Evolutionary conservation across 129 eudicot genomes (phyloP).

Genomic region (Heracleum sosnowskyi): DNA sequence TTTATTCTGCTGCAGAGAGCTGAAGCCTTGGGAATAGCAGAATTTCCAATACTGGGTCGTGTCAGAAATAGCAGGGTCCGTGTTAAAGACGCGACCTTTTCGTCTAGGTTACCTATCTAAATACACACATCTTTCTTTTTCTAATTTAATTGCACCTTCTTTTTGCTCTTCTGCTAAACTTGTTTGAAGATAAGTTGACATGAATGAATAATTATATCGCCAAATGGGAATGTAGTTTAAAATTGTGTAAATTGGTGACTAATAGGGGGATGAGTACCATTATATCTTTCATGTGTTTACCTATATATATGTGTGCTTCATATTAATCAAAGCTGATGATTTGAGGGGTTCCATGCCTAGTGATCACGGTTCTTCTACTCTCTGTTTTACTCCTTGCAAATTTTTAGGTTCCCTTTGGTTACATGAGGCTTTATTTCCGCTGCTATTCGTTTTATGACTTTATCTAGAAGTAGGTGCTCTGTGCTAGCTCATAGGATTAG

Average conservation of each 20-base stretch:
- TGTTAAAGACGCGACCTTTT: constrained; percentile 77
- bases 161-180: not conserved
- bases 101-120: constrained; percentile 55
- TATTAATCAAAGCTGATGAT: not conserved
- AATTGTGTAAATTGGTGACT: not conserved
- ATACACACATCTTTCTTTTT: not conserved
- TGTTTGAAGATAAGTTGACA: not conserved
- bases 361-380: not conserved
- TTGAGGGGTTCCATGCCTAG: not conserved
- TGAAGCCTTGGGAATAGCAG: constrained; percentile 61
- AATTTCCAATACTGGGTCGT: constrained; percentile 92
- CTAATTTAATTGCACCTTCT: not conserved
- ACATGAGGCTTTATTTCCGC: not conserved
- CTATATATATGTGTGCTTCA: not conserved
- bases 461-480: not conserved
- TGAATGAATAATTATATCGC: not conserved
- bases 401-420: not conserved
- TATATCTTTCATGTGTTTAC: not conserved
- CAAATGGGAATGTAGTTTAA: not conserved
- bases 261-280: not conserved
- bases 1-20: constrained; percentile 63
- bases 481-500: not conserved
- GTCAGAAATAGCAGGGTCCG: constrained; percentile 84
- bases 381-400: not conserved
- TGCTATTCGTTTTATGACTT: not conserved